Evolutionary conservation across 306 rosid species (phyloP).

Genomic region (Casuarina glauca): DNA sequence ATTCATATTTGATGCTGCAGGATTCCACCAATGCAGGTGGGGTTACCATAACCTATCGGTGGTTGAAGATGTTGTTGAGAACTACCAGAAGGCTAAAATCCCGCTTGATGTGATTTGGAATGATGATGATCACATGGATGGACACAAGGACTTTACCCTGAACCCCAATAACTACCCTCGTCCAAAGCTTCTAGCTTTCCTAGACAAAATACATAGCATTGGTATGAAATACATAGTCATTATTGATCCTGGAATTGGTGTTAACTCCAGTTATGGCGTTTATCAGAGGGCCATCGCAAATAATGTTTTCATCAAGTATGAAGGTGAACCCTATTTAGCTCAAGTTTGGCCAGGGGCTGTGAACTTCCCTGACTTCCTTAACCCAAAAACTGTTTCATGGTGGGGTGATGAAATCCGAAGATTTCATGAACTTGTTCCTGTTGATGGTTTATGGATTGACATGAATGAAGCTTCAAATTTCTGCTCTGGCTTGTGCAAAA

Average conservation of each 20-base stretch:
- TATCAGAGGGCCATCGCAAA: slow-evolving; percentile 73
- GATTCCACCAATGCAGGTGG: slow-evolving; percentile 99
- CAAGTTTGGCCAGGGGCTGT: slow-evolving; percentile 99
- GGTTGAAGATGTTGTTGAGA: slow-evolving; percentile 89
- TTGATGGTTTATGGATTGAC: slow-evolving; percentile 97
- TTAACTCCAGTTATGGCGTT: slow-evolving; percentile 71
- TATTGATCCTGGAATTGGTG: slow-evolving; percentile 82
- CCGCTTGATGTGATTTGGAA: slow-evolving; percentile 98
- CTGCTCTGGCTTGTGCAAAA: slow-evolving; percentile 82
- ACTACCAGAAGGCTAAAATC: slow-evolving; percentile 77
- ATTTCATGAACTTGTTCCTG: slow-evolving; percentile 93
- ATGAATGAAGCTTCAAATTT: slow-evolving; percentile 92
- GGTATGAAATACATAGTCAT: slow-evolving; percentile 96
- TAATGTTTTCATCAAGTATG: slow-evolving; percentile 89
- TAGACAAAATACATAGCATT: slow-evolving; percentile 71
- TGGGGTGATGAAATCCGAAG: slow-evolving; percentile 91
- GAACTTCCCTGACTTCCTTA: slow-evolving; percentile 89
- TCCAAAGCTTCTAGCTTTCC: slow-evolving; percentile 78
- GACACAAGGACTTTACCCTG: slow-evolving; percentile 79
- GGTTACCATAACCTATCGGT: slow-evolving; percentile 97
- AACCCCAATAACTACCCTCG: slow-evolving; percentile 67
- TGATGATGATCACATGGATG: slow-evolving; percentile 98
- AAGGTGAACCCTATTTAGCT: slow-evolving; percentile 82
- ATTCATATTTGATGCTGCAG: slow-evolving; percentile 37
- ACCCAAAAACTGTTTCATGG: slow-evolving; percentile 85